A percentile compares a stretch with the other conserved stretches of the same genome.
These are phyloP conservation scores for Zoysia japonica DNA, from an alignment of 176 grass and related monocot genomes.

Conservation along the genomic window DNA sequence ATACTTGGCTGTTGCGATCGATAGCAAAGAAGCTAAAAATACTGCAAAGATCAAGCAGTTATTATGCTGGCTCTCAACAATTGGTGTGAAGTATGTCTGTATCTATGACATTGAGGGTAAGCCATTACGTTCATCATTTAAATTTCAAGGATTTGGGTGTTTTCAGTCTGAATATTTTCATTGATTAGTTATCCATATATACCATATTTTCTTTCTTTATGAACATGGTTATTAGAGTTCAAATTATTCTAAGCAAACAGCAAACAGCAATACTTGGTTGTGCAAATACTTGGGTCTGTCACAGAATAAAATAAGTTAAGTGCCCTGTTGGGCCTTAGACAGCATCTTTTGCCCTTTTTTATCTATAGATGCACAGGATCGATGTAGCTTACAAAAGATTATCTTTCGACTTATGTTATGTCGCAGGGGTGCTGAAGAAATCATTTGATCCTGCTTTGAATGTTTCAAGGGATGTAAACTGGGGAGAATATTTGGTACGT, in stretches of 20 bases:
- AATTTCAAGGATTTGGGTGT: background rate
- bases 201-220: no score
- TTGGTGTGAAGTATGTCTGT: conserved; percentile 55
- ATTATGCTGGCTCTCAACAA: conserved; percentile 53
- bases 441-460: conserved; percentile 43
- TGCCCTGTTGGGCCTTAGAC: no score
- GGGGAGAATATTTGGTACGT: conserved; percentile 45
- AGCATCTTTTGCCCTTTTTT: no score
- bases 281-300: no score
- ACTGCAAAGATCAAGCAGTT: conserved; percentile 56
- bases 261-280: no score
- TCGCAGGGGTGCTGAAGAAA: conserved; percentile 73
- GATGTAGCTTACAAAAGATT: background rate
- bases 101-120: conserved; percentile 82
- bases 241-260: no score
- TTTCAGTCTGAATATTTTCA: conserved; percentile 1
- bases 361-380: no score
- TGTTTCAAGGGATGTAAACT: conserved; percentile 32
- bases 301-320: no score
- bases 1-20: conserved; percentile 57
- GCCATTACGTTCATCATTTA: no score
- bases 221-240: no score
- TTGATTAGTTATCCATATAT: background rate
- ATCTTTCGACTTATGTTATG: background rate
- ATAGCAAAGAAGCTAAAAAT: conserved; percentile 68